A percentile compares a stretch with the other conserved stretches of the same genome.
phyloP scores from a whole-genome alignment of 768 basidiomycete species.

The Holtermanniella nyarrowii region DNA sequence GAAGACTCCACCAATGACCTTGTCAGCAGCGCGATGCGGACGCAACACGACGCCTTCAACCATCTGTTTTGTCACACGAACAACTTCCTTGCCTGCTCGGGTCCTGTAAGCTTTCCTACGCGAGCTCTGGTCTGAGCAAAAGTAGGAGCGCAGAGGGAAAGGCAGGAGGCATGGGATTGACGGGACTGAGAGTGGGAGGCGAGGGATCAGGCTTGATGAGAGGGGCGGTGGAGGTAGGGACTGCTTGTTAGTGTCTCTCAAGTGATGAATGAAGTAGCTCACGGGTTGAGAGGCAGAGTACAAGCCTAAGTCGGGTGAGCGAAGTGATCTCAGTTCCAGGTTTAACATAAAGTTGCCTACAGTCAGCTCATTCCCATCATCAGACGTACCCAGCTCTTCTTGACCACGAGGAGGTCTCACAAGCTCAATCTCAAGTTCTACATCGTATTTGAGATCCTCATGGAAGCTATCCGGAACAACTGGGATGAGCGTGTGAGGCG shows the following conservation, averaged over 20 bases:
- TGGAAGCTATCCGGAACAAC: constrained; percentile 22
- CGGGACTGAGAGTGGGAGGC: constrained; percentile 5
- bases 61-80: constrained; percentile 23
- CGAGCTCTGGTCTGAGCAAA: no score
- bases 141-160: constrained; percentile 25
- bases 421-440: constrained; percentile 38
- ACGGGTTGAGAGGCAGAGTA: constrained; percentile 29
- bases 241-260: constrained; percentile 3
- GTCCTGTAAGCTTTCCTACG: no score
- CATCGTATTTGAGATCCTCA: constrained; percentile 36
- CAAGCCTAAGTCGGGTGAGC: constrained; percentile 13
- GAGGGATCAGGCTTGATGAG: constrained; percentile 7
- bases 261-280: neutral
- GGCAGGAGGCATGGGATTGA: constrained; percentile 29
- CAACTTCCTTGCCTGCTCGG: constrained; percentile 26
- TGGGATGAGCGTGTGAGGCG: constrained; percentile 28
- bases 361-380: neutral
- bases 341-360: constrained; percentile 39
- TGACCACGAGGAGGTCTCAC: constrained; percentile 23
- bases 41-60: constrained; percentile 31
- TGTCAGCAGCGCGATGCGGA: constrained; percentile 10
- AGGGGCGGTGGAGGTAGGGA: constrained; percentile 31
- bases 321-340: constrained; percentile 23
- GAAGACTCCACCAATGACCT: constrained; percentile 19
- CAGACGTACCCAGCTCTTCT: constrained; percentile 25